These are phyloP conservation scores for Nasturtium officinale DNA, from an alignment of 345 rosid genomes.

Conservation along the genomic window DNA sequence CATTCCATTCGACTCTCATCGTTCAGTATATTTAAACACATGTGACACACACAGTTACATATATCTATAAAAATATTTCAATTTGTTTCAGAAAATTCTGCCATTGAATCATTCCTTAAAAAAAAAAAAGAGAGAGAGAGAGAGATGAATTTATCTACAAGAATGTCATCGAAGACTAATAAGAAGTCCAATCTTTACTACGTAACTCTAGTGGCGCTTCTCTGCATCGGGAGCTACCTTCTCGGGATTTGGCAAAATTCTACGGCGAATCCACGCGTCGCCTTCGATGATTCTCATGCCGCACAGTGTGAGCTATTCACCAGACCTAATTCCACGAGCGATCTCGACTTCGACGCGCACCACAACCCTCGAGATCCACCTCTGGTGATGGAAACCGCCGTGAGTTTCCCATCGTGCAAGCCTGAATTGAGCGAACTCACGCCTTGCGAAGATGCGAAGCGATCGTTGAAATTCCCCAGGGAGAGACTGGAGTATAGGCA, in stretches of 20 bases:
- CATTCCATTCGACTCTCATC: slow-evolving; percentile 27
- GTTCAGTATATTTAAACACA: not conserved
- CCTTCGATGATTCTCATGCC: slow-evolving; percentile 17
- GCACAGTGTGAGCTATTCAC: slow-evolving; percentile 21
- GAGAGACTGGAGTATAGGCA: slow-evolving; percentile 67
- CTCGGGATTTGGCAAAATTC: slow-evolving; percentile 58
- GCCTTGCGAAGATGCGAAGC: slow-evolving; percentile 71
- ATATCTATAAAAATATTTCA: not conserved
- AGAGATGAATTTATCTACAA: slow-evolving; percentile 38
- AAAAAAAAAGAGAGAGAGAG: too few relatives aligned
- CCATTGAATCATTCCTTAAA: not conserved
- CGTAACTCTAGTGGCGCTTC: slow-evolving; percentile 45
- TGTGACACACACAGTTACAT: not conserved
- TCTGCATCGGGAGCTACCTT: slow-evolving; percentile 59
- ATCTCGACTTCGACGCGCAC: slow-evolving; percentile 71
- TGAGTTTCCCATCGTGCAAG: slow-evolving; percentile 61
- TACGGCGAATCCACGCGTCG: slow-evolving; percentile 30
- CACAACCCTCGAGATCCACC: slow-evolving; percentile 59
- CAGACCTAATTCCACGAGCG: not conserved
- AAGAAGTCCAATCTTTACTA: slow-evolving; percentile 55
- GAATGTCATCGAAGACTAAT: slow-evolving; percentile 46
- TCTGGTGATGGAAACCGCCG: slow-evolving; percentile 41
- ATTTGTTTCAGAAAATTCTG: not conserved
- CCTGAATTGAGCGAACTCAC: slow-evolving; percentile 56
- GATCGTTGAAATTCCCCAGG: slow-evolving; percentile 65